Evolutionary conservation across 2,329 filamentous ascomycete species (phyloP).

Genomic region (Aspergillus udagawae): DNA sequence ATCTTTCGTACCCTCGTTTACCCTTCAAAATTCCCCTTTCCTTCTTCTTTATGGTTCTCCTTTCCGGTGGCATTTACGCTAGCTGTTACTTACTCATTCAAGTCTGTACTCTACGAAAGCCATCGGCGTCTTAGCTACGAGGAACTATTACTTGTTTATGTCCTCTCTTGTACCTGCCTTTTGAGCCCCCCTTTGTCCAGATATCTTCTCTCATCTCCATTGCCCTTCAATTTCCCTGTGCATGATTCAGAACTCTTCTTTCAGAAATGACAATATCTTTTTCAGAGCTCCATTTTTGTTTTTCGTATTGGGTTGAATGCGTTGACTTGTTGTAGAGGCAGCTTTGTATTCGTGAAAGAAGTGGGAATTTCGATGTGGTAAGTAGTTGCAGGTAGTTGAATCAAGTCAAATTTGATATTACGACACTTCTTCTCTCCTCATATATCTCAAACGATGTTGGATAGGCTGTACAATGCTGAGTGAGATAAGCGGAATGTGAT

Average conservation of each 20-base stretch:
- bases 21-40: background rate
- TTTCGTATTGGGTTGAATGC: constrained; percentile 1
- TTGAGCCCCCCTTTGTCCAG: constrained; percentile 1
- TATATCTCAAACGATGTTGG: background rate
- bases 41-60: constrained; percentile 2
- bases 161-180: constrained; percentile 1
- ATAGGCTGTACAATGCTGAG: background rate
- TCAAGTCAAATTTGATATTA: background rate
- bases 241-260: background rate
- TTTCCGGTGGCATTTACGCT: constrained; percentile 9
- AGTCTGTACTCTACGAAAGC: constrained; percentile 19
- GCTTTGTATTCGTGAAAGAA: background rate
- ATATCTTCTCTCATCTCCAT: background rate
- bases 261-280: background rate
- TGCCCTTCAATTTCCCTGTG: background rate
- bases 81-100: constrained; percentile 14
- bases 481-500: background rate
- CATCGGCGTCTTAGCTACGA: constrained; percentile 11
- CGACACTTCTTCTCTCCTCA: background rate
- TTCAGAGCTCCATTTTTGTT: background rate
- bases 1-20: constrained; percentile 11
- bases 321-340: background rate
- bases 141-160: constrained; percentile 4
- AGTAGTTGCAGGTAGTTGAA: background rate
- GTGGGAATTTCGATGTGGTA: background rate